Base-by-base conservation (phyloP, 805 yeast species). In the Nakazawaea anatomiae region DNA sequence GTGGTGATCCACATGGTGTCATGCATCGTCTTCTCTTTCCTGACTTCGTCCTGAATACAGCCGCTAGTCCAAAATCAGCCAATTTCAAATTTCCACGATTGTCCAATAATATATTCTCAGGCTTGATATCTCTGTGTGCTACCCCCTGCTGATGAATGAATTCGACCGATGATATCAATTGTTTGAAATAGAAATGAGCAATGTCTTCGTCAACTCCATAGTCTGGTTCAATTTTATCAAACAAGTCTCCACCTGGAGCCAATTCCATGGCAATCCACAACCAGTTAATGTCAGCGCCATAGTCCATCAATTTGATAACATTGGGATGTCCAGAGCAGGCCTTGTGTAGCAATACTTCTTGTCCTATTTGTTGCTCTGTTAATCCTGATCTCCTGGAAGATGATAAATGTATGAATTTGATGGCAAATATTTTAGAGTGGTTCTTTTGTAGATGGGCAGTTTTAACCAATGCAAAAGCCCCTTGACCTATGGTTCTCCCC, bases 1-100 rank as follows among this genome's bases (percentile, higher is more conserved):
- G 91, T 1, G 88, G 86, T 1, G 87, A 82, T 0, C 92, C 87
- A 63, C 89, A 79, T 34, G 84, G 75, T 31, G 82, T 76, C 28
- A 66, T 62, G 39, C 82, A 74, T 44, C 72, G 50, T 52, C 82
- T 64, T 46, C 69, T 70, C 4, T 71, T 63, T 1, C 85, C 86
- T 12, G 63, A 64, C 39, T 69, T 72, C 41, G 76, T 75, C 55
- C 69, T 73, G 58, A 75, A 84, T 7, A 81, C 79, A 32, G 82
- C 75, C 0, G 91, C 89, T 12, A 87, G 66, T 0, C 94, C 94
- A 66, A 87, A 86, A 65, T 86, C 94, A 0, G 89, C 83, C n/a
- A 86, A 65, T 57, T 85, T 84, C 60, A 87, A 63, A 60, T 85
- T 84, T 3, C 91, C 90, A 32, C 71, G 64, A 28, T 69, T 68